Evolutionary conservation across 805 yeast species (phyloP), one percentile per base, ranked within the genome.

Genomic region (Saccharomyces mikatae): DNA sequence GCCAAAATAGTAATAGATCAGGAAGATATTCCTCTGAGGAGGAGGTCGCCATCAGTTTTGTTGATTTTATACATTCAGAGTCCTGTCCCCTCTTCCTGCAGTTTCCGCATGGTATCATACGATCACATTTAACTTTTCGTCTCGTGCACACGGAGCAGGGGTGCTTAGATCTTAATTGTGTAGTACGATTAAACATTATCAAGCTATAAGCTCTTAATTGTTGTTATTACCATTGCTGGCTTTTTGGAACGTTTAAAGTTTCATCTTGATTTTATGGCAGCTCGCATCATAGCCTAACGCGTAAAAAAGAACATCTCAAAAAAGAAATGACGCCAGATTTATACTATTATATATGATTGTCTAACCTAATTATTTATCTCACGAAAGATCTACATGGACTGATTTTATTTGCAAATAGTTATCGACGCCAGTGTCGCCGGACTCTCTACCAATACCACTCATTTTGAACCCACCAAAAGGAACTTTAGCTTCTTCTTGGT

Each of bases 401-500:
- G 91, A 80, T 76, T 87, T 88, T 55, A 80, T 77, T 73, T 86
- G 89, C 21, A 89, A 80, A 73, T 86, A 87, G 66, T 79, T 75
- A 54, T 78, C 76, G 49, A 87, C 78, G 50, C 89, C 95, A 64
- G 80, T 82, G 67, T 81, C 83, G 52, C 94, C 92, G 58, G 88
- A 76, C 72, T 87, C 94, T 62, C 92, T 81, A 56, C 95, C 95
- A 58, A 86, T 76, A 59, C 95, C 96, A 59, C 87, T 80, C 78
- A 79, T 75, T 72, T 87, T 86, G 71, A 80, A 85, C 46, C 95
- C 95, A 49, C 95, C 95, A 67, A 88, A 87, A 30, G 95, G 95
- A 53, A 84, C 80, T 55, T 77, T 75, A 55, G 76, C 68, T 63
- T 82, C 83, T 61, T 81, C 80, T 59, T 81, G 86, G 63, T 85